Evolutionary conservation across 108 stramenopile species (phyloP).

Genomic region (Asterionellopsis glacialis): DNA sequence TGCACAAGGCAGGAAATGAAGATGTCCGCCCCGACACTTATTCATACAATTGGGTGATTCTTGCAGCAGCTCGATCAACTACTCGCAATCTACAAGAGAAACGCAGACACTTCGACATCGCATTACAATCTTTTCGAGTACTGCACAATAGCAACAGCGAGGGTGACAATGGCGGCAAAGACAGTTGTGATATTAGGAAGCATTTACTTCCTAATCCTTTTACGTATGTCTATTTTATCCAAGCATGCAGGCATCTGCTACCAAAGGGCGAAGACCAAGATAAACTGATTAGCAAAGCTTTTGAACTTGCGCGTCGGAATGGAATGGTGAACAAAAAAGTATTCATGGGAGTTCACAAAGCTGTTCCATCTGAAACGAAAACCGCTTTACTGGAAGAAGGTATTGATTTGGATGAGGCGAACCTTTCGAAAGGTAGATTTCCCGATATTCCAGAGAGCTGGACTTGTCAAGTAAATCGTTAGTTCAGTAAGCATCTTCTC

Average conservation of each 20-base stretch:
- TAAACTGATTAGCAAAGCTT: conserved; percentile 14
- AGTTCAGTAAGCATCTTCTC: too few species aligned
- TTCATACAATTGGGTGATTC: conserved; percentile 42
- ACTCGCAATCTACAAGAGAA: background rate
- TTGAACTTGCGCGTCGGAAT: conserved; percentile 12
- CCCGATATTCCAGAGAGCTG: too few species aligned
- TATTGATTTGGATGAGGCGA: too few species aligned
- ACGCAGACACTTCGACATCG: conserved; percentile 7
- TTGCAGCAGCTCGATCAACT: conserved; percentile 1
- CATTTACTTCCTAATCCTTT: conserved; percentile 10
- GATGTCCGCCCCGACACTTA: conserved; percentile 49
- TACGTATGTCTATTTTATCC: conserved; percentile 22
- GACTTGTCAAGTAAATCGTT: too few species aligned
- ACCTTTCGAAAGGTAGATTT: too few species aligned
- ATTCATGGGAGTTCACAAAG: background rate
- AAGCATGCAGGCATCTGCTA: conserved; percentile 14
- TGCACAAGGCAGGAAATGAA: conserved; percentile 16
- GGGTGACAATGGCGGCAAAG: too few species aligned
- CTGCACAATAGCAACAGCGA: conserved; percentile 9
- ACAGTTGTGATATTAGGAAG: too few species aligned
- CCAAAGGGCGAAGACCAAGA: conserved; percentile 17
- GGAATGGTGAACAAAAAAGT: conserved; percentile 15
- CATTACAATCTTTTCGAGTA: conserved; percentile 15
- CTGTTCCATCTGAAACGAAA: too few species aligned
- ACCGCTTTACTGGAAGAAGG: too few species aligned